Conservation (phyloP, 345 rosid species). For the Salix viminalis region DNA sequence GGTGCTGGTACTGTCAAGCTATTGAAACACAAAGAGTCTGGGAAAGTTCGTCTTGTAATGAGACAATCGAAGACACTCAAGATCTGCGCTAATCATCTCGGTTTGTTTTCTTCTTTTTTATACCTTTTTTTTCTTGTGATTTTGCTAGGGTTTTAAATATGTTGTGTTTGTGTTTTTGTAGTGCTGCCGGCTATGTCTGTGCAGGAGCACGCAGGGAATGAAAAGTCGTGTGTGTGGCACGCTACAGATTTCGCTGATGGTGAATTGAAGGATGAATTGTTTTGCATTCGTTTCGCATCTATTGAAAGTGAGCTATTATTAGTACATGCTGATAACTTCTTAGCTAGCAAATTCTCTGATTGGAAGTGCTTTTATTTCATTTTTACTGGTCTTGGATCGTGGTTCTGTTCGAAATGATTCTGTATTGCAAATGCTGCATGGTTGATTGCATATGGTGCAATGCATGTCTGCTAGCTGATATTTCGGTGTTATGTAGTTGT, state of each 20-base stretch:
- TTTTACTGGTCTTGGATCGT: neutral
- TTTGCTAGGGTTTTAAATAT: neutral
- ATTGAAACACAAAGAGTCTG: conserved; percentile 65
- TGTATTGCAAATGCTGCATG: neutral
- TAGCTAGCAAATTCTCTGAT: neutral
- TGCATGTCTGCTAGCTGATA: neutral
- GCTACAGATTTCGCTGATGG: conserved; percentile 69
- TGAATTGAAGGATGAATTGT: conserved; percentile 67
- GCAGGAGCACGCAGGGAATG: conserved; percentile 69
- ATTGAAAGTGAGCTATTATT: conserved; percentile 53
- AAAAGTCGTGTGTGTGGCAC: conserved; percentile 76
- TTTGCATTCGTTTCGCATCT: conserved; percentile 72
- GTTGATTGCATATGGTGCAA: neutral
- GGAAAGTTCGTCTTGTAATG: conserved; percentile 85
- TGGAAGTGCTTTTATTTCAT: neutral
- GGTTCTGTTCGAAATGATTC: neutral
- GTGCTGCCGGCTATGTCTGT: conserved; percentile 49
- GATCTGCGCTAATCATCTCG: conserved; percentile 96
- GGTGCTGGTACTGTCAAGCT: conserved; percentile 89
- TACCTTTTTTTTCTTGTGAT: neutral
- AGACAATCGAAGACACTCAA: conserved; percentile 92
- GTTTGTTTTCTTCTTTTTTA: conserved; percentile 29
- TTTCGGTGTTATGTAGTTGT: neutral
- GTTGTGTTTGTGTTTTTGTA: neutral
- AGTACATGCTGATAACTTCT: neutral